Evolutionary conservation across 108 stramenopile species (phyloP).

Genomic region (Pseudonitzschia pungens): DNA sequence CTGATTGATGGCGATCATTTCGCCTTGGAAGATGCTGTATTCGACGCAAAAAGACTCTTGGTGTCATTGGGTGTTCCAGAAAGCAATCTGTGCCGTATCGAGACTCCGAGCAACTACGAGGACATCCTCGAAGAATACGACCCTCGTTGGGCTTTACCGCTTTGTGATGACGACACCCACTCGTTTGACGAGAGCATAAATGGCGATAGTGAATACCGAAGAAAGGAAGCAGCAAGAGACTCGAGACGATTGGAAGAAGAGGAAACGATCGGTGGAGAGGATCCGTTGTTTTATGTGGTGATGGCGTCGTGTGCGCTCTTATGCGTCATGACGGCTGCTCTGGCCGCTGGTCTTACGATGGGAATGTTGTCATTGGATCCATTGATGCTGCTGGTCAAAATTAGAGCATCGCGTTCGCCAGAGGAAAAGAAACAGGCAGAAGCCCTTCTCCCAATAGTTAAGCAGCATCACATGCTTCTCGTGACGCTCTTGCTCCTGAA

Average conservation of each 20-base stretch:
- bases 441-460: constrained; percentile 63
- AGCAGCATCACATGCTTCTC: constrained; percentile 88
- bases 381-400: constrained; percentile 77
- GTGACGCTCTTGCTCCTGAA: constrained; percentile 95
- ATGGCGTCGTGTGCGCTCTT: constrained; percentile 47
- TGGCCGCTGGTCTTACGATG: constrained; percentile 94
- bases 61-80: constrained; percentile 26
- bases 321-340: constrained; percentile 82
- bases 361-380: constrained; percentile 89
- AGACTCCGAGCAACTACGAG: neutral
- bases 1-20: no score
- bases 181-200: no score
- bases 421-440: constrained; percentile 53
- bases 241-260: constrained; percentile 20
- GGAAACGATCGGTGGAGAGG: constrained; percentile 20
- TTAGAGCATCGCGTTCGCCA: constrained; percentile 41
- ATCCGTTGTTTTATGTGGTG: constrained; percentile 24
- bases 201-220: no score
- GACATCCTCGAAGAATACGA: neutral
- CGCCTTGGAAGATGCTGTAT: neutral
- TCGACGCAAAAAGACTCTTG: constrained; percentile 19
- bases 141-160: neutral
- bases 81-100: constrained; percentile 25
- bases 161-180: neutral
- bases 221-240: neutral